A percentile compares a stretch with the other conserved stretches of the same genome.
phyloP scores from a whole-genome alignment of 148 eudicot genomes.

The Rhododendron ovatum region DNA sequence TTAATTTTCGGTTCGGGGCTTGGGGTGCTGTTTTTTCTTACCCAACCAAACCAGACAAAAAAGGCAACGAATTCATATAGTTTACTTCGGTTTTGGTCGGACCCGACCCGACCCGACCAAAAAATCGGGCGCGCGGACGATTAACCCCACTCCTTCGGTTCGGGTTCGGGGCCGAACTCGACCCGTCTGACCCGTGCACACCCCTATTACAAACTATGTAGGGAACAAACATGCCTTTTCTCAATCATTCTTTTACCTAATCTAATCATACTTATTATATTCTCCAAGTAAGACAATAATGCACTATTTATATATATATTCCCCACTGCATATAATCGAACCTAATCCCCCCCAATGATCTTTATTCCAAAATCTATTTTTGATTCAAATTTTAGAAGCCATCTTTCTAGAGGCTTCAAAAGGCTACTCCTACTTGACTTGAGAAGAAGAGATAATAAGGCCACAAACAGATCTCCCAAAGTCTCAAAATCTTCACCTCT shows the following conservation, averaged over 20 bases:
- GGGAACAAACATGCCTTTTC: background rate
- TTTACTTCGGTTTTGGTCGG: too few relatives aligned
- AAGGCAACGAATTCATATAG: too few relatives aligned
- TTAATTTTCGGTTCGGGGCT: too few relatives aligned
- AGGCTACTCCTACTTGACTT: background rate
- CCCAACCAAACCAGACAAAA: too few relatives aligned
- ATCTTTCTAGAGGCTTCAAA: background rate
- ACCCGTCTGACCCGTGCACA: too few relatives aligned
- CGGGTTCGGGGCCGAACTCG: too few relatives aligned
- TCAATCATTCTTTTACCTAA: background rate
- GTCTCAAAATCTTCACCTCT: background rate
- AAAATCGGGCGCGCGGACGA: too few relatives aligned
- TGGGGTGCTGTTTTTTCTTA: too few relatives aligned
- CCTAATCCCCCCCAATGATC: background rate
- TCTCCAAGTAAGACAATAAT: conserved; percentile 2
- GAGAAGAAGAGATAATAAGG: conserved; percentile 1
- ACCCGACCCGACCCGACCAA: too few relatives aligned
- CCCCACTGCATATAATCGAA: background rate
- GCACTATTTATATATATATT: background rate
- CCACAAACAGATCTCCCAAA: background rate
- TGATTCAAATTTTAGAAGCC: background rate
- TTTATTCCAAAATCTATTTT: background rate
- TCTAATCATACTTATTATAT: background rate
- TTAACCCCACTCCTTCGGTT: too few relatives aligned
- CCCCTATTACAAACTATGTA: too few relatives aligned